These are phyloP conservation scores for Volvox reticuliferus DNA, from an alignment of 139 green algal genomes.

Conservation along the genomic window DNA sequence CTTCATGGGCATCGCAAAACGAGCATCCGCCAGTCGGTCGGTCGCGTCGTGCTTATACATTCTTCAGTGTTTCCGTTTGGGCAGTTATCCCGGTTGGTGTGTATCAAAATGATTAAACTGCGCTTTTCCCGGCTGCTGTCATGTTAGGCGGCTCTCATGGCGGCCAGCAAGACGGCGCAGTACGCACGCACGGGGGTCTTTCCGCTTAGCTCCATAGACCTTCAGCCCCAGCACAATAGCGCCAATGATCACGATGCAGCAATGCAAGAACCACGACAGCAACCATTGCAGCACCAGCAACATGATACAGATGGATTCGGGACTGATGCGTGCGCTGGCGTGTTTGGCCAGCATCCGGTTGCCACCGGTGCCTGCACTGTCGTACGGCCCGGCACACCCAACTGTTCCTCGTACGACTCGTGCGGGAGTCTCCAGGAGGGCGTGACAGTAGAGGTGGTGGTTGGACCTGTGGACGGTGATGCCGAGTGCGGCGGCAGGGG, in stretches of 20 bases:
- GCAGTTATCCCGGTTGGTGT: no score
- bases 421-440: conserved; percentile 12
- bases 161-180: conserved; percentile 44
- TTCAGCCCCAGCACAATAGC: not conserved
- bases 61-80: no score
- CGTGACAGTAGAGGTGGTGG: conserved; percentile 34
- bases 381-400: not conserved
- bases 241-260: not conserved
- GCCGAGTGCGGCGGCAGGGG: not conserved
- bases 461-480: conserved; percentile 1
- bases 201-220: not conserved
- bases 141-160: conserved; percentile 41
- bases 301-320: not conserved
- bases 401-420: conserved; percentile 15
- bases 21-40: no score
- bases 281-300: not conserved
- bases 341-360: not conserved
- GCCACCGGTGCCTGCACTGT: not conserved
- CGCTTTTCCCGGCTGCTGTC: no score
- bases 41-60: no score
- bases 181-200: conserved; percentile 51
- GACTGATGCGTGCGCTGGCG: not conserved
- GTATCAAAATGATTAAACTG: no score
- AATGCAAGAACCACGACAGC: not conserved
- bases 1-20: no score